Evolutionary conservation across 257 asterid genomes (phyloP).

Genomic region (Gentiana dahurica): DNA sequence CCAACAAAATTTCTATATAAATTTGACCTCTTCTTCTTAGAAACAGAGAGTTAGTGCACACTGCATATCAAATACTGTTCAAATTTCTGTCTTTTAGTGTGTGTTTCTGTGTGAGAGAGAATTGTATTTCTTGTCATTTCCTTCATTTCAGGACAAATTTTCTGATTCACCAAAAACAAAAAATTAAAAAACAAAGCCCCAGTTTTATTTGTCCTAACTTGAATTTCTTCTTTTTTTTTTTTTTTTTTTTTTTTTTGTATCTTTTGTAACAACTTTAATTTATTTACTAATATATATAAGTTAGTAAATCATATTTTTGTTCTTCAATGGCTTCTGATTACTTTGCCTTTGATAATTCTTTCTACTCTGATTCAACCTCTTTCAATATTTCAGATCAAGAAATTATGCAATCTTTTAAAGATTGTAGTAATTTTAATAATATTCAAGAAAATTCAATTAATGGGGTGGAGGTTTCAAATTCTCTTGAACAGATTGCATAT

Average conservation of each 20-base stretch:
- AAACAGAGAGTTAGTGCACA: slow-evolving; percentile 1
- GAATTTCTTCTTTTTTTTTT: not conserved
- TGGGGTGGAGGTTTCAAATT: slow-evolving; percentile 9
- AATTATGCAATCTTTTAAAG: slow-evolving; percentile 23
- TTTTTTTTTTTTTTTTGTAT: slow-evolving; percentile 7
- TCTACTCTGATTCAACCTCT: slow-evolving; percentile 32
- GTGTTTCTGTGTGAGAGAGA: slow-evolving; percentile 11
- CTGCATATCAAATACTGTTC: not conserved
- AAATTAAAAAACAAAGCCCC: slow-evolving; percentile 1
- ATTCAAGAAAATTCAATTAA: slow-evolving; percentile 18
- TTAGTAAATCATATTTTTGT: not conserved
- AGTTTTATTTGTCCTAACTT: slow-evolving; percentile 11
- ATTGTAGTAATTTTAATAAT: slow-evolving; percentile 4
- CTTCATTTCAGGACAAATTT: slow-evolving; percentile 21
- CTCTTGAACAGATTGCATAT: slow-evolving; percentile 33
- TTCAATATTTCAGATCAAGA: slow-evolving; percentile 17
- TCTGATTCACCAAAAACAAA: slow-evolving; percentile 15
- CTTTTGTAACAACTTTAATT: slow-evolving; percentile 7
- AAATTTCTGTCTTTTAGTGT: slow-evolving; percentile 3
- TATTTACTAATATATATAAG: not conserved
- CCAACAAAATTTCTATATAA: slow-evolving; percentile 18
- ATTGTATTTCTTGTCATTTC: slow-evolving; percentile 44
- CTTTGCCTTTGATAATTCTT: slow-evolving; percentile 37
- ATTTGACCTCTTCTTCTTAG: slow-evolving; percentile 13
- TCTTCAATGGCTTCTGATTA: slow-evolving; percentile 61